Evolutionary conservation across 1,284 basidiomycete species (phyloP).

Genomic region (Ceratobasidium sp.): DNA sequence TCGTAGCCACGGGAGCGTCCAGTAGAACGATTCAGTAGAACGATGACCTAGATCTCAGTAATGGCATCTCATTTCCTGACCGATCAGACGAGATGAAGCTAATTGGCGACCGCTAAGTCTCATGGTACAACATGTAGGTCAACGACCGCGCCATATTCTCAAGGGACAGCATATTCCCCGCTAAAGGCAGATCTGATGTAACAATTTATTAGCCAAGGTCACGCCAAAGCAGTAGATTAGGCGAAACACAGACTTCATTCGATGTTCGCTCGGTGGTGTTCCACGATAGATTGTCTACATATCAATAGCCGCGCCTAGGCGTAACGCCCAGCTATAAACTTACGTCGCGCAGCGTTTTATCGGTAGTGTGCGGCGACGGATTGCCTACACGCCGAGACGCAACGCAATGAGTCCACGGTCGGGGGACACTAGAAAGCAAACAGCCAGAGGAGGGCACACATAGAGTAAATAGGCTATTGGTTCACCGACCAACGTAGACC

Average conservation of each 20-base stretch:
- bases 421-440: constrained; percentile 23
- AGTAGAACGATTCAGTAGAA: constrained; percentile 97
- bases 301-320: too few relatives aligned
- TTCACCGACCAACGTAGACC: constrained; percentile 44
- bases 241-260: constrained; percentile 4
- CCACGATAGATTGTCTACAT: constrained; percentile 45
- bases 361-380: constrained; percentile 44
- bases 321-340: constrained; percentile 1
- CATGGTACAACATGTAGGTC: constrained; percentile 41
- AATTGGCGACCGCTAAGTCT: too few relatives aligned
- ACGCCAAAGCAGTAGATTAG: constrained; percentile 1
- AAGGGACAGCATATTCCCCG: constrained; percentile 3
- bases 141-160: constrained; percentile 17
- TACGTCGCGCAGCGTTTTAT: constrained; percentile 39
- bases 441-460: constrained; percentile 25
- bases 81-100: background rate
- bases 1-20: constrained; percentile 97
- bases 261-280: constrained; percentile 44
- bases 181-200: background rate
- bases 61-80: background rate
- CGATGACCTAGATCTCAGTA: constrained; percentile 68
- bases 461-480: background rate
- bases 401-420: background rate
- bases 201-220: constrained; percentile 7
- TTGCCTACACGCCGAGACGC: constrained; percentile 27